phyloP scores from a whole-genome alignment of 495 filamentous ascomycete genomes.

The Penicillium alfredii region DNA sequence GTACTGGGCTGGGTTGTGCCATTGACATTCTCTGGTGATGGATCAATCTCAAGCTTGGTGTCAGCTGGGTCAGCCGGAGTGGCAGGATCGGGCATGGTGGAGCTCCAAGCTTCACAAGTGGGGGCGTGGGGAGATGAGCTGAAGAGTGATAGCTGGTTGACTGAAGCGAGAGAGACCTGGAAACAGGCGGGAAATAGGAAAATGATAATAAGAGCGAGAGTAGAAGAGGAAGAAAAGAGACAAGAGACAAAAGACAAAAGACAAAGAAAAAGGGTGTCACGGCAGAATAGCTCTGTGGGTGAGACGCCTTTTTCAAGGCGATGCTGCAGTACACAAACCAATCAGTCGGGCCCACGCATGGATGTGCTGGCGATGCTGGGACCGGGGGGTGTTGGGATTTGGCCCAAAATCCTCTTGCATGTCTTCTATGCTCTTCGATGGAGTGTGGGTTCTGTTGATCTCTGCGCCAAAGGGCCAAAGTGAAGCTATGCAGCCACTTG shows the following conservation, averaged over 20 bases:
- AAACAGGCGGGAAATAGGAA: background rate
- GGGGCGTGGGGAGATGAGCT: conserved; percentile 3
- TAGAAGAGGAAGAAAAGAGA: background rate
- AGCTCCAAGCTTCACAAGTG: conserved; percentile 12
- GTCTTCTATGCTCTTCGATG: no score
- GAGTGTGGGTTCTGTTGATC: no score
- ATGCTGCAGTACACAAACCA: conserved; percentile 7
- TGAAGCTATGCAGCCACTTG: no score
- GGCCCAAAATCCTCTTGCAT: no score
- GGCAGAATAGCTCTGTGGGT: conserved; percentile 10
- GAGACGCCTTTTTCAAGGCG: conserved; percentile 7
- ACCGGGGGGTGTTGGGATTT: no score
- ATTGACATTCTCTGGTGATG: conserved; percentile 19
- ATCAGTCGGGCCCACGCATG: conserved; percentile 9
- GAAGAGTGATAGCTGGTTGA: background rate
- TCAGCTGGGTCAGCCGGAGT: conserved; percentile 13
- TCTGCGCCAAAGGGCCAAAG: no score
- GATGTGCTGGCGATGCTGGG: conserved; percentile 2
- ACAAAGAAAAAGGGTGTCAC: conserved; percentile 3
- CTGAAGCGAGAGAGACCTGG: background rate
- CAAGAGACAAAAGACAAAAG: conserved; percentile 1
- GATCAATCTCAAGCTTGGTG: conserved; percentile 28
- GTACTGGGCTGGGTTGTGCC: conserved; percentile 10
- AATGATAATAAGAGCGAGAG: background rate
- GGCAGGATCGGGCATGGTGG: conserved; percentile 26